Evolutionary conservation across 345 rosid species (phyloP), one percentile per base, ranked within the genome.

Genomic region (Camelina hispida): DNA sequence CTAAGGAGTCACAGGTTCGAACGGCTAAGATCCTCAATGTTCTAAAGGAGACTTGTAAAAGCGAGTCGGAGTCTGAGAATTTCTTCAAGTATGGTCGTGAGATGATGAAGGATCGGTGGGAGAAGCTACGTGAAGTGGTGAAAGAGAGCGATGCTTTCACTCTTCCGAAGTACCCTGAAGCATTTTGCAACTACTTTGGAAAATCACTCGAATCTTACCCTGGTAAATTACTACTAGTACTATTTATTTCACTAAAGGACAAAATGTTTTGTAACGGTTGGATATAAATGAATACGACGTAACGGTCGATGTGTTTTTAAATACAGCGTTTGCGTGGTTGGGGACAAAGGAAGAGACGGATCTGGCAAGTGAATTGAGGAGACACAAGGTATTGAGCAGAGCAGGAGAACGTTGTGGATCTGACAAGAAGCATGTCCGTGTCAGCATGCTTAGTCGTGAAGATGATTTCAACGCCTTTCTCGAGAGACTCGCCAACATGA

Each of bases 261-360:
- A 17, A 25, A 48, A 7, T 20, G n/a, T 38, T 52, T 28, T 44
- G 57, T 68, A 59, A 28, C 56, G 35, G 72, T 68, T 68, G 69
- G 56, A 51, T 63, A 30, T 67, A 34, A 55, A 5, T 65, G 67
- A 64, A 23, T 38, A 69, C 48, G 72, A 69, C 66, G 71, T 64
- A 63, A 69, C 72, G 62, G 9, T 70, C 32, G 53, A n/a, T n/a
- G 53, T 43, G 50, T 69, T 22, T 22, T 47, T 18, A 8, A 9
- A 23, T 50, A 8, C 82, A 94, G 98, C 87, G 23, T 94, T 91
- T 79, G 98, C 93, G 43, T 91, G 97, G 97, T 14, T 94, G 72
- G 81, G 87, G 78, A 78, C 87, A 83, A 82, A 88, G 59, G 88
- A 85, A 35, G 85, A 74, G 13, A 44, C 48, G 51, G 87, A 90